Evolutionary conservation across 805 yeast species (phyloP), one percentile per base, ranked within the genome.

Genomic region (Cyberlindnera euphorbiae): DNA sequence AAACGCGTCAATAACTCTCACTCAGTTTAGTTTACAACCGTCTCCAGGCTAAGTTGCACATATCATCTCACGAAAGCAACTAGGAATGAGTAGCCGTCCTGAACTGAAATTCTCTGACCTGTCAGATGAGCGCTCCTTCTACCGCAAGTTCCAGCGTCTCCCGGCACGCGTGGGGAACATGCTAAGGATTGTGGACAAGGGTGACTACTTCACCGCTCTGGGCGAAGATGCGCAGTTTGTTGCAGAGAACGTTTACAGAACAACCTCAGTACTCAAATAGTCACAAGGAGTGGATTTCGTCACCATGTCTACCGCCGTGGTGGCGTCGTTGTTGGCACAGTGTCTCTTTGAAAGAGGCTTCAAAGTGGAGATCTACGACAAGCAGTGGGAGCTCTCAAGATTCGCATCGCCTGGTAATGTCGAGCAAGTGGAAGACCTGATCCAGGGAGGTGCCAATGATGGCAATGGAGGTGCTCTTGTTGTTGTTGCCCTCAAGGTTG

Each of bases 391-490:
- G 33, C 62, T 73, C 35, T 47, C 63, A 44, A 72, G 66, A 39
- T 62, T 69, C 28, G 96, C 96, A 0, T 81, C 95, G 1, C 97
- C 97, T 0, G 98, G 98, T 6, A 89, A 93, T 58, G 63, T 89
- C 33, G 84, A 80, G 40, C 78, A 69, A 28, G 75, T 83, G 31
- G 96, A 85, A 46, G 88, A 82, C 23, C 62, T 86, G 60, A 66
- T 87, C 45, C 39, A 35, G 17, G 38, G 40, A 3, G 33, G 43
- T 8, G 26, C 30, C 17, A 26, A 19, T 16, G 63, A 72, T 9
- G 38, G 46, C 11, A 35, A 64, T 17, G 72, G 69, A 22, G 59
- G 67, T 22, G 73, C 81, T 0, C 69, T 80, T 11, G 74, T 80
- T 28, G 70, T 78, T 11, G 76, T 65, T 11, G 57, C 67, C 12